phyloP scores from a whole-genome alignment of 1,139 yeast species.

The Saccharomyces hybrid region DNA sequence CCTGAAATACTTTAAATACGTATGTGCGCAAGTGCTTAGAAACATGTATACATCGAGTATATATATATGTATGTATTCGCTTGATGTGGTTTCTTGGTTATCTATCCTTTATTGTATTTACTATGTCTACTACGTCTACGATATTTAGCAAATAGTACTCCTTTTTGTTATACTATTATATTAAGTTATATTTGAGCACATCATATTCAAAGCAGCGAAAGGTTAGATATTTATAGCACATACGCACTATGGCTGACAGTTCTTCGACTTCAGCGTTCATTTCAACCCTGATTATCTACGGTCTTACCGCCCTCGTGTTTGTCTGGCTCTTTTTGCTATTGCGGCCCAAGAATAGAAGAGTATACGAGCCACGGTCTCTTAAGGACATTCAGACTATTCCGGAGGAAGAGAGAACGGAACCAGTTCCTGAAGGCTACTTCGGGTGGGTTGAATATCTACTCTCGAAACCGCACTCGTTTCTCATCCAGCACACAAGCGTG shows the following conservation, averaged over 20 bases:
- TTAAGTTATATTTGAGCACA: not conserved
- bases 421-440: slow-evolving; percentile 48
- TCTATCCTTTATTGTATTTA: too few relatives aligned
- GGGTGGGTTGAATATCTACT: slow-evolving; percentile 50
- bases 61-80: not conserved
- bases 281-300: slow-evolving; percentile 47
- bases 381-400: slow-evolving; percentile 39
- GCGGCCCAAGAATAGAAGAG: slow-evolving; percentile 57
- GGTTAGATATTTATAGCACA: not conserved
- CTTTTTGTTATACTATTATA: too few relatives aligned
- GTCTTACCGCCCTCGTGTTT: slow-evolving; percentile 51
- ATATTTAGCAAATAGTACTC: too few relatives aligned
- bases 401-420: slow-evolving; percentile 43
- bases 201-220: not conserved
- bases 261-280: slow-evolving; percentile 47
- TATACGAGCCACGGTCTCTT: slow-evolving; percentile 78
- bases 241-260: slow-evolving; percentile 14
- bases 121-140: too few relatives aligned
- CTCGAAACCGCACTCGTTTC: slow-evolving; percentile 52
- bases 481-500: slow-evolving; percentile 72
- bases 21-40: not conserved
- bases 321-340: slow-evolving; percentile 49
- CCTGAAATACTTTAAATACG: not conserved
- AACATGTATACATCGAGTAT: not conserved
- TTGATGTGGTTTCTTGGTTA: not conserved